Evolutionary conservation across 495 filamentous ascomycete genomes (phyloP).

Genomic region (Viridothelium virens): DNA sequence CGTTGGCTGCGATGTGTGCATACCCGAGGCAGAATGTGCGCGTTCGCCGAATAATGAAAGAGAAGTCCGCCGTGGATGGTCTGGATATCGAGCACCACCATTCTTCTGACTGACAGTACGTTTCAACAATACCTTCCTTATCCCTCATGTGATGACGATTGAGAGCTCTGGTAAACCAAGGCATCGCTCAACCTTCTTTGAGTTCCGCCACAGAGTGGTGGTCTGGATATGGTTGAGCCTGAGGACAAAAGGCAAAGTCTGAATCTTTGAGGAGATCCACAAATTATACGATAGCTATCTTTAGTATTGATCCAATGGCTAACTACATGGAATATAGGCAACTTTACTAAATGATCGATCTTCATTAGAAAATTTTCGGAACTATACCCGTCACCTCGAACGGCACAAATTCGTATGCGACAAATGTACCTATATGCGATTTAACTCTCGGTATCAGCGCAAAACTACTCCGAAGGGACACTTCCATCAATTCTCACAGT

Average conservation of each 20-base stretch:
- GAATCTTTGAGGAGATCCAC: slow-evolving; percentile 31
- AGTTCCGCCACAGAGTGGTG: slow-evolving; percentile 38
- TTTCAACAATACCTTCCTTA: slow-evolving; percentile 12
- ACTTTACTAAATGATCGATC: not conserved
- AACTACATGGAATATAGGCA: not conserved
- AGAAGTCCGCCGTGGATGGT: too few species aligned
- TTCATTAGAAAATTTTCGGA: too few species aligned
- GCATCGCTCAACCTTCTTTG: slow-evolving; percentile 51
- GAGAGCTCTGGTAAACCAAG: slow-evolving; percentile 76
- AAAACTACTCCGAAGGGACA: too few species aligned
- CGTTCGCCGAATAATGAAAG: too few species aligned
- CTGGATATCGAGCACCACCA: not conserved
- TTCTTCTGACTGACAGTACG: not conserved
- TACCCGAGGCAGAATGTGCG: too few species aligned
- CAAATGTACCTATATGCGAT: too few species aligned
- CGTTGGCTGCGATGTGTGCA: too few species aligned
- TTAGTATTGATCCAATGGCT: not conserved
- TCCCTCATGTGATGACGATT: slow-evolving; percentile 49
- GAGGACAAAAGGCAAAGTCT: slow-evolving; percentile 68
- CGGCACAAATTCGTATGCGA: too few species aligned
- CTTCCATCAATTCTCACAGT: too few species aligned
- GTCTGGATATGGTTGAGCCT: slow-evolving; percentile 54
- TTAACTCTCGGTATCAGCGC: too few species aligned
- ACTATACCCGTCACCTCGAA: too few species aligned
- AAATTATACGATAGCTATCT: not conserved